phyloP scores from a whole-genome alignment of 805 yeast species.

The Starmerella floricola region DNA sequence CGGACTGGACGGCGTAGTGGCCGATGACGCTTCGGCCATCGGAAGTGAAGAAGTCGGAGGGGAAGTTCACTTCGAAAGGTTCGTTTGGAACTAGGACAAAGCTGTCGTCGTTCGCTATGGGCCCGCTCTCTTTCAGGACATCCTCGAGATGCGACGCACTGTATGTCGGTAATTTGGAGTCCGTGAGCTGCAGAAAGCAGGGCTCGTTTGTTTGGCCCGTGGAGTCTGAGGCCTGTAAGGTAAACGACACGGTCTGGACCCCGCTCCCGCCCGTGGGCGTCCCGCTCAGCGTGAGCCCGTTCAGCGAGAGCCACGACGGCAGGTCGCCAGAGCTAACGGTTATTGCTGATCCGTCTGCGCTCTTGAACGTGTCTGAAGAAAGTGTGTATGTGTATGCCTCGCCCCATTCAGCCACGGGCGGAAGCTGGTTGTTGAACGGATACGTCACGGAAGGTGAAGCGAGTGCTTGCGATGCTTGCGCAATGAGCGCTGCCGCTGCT shows the following conservation, averaged over 20 bases:
- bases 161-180: constrained; percentile 42
- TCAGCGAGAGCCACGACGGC: constrained; percentile 75
- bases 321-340: constrained; percentile 44
- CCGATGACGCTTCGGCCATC: constrained; percentile 43
- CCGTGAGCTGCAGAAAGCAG: constrained; percentile 51
- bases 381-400: constrained; percentile 51
- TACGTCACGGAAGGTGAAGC: constrained; percentile 45
- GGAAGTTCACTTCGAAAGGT: constrained; percentile 52
- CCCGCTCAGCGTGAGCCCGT: constrained; percentile 57
- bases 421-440: constrained; percentile 74
- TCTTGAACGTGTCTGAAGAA: constrained; percentile 55
- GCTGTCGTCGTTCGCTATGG: constrained; percentile 65
- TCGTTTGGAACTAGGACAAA: constrained; percentile 62
- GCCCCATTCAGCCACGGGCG: constrained; percentile 71
- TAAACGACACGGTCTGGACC: constrained; percentile 37
- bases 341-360: constrained; percentile 31
- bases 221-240: constrained; percentile 52
- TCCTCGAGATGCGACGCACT: constrained; percentile 36
- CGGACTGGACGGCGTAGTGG: constrained; percentile 70
- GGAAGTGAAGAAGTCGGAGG: constrained; percentile 44
- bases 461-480: neutral
- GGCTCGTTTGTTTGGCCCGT: constrained; percentile 37
- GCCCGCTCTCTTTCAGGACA: constrained; percentile 52
- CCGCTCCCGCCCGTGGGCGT: constrained; percentile 37
- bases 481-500: constrained; percentile 3